Conservation (phyloP, 2,329 filamentous ascomycete genomes). For the Stachybotrys echinatus region DNA sequence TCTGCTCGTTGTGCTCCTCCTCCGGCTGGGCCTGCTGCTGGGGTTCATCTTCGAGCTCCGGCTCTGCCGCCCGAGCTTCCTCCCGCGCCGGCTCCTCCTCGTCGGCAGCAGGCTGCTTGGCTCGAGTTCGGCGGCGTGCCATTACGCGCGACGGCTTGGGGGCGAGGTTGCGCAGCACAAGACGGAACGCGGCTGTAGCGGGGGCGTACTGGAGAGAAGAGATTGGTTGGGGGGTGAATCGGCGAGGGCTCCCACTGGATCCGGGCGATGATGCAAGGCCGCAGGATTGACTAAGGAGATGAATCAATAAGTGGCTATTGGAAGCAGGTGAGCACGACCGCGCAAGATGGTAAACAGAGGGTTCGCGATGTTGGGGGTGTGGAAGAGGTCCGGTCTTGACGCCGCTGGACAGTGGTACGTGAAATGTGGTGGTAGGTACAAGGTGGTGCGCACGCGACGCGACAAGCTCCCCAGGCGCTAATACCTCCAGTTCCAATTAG, state of each 20-base stretch:
- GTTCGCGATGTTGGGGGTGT: not conserved
- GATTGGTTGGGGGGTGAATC: not conserved
- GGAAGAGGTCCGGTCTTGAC: not conserved
- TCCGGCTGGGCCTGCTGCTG: conserved; percentile 6
- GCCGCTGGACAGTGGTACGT: not conserved
- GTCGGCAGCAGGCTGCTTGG: conserved; percentile 20
- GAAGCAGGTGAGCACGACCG: not conserved
- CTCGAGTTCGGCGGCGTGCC: conserved; percentile 30
- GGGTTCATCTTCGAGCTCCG: conserved; percentile 7
- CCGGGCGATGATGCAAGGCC: too few relatives aligned
- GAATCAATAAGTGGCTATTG: too few relatives aligned
- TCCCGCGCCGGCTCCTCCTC: conserved; percentile 13
- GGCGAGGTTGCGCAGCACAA: not conserved
- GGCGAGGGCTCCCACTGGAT: too few relatives aligned
- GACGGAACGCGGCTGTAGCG: not conserved
- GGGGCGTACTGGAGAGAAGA: conserved; percentile 4
- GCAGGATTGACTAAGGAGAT: too few relatives aligned
- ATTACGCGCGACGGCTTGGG: conserved; percentile 19
- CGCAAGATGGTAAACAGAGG: not conserved
- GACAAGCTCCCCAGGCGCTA: not conserved
- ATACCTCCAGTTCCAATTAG: not conserved
- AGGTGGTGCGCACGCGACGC: not conserved
- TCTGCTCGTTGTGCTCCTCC: conserved; percentile 5
- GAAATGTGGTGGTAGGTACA: not conserved
- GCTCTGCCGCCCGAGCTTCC: conserved; percentile 9